phyloP scores from a whole-genome alignment of 495 filamentous ascomycete species.

The Peziza echinospora region DNA sequence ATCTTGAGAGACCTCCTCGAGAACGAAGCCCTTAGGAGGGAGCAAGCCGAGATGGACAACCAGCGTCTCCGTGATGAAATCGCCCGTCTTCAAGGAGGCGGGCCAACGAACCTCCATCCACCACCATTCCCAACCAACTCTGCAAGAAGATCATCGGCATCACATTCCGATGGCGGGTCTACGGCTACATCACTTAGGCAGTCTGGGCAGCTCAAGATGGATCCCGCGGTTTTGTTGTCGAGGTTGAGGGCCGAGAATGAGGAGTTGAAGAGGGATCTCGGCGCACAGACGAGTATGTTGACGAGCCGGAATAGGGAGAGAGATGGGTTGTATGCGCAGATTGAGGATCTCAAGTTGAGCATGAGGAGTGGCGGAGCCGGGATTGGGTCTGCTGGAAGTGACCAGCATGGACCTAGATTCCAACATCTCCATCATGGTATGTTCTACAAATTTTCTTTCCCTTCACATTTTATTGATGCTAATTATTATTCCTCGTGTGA shows the following conservation, averaged over 20 bases:
- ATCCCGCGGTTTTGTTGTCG: too few species aligned
- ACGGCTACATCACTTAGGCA: background rate
- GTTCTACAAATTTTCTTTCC: background rate
- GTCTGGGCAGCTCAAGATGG: background rate
- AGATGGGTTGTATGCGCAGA: conserved; percentile 85
- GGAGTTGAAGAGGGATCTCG: conserved; percentile 73
- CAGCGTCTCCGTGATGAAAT: conserved; percentile 68
- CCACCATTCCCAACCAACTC: too few species aligned
- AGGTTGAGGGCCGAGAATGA: conserved; percentile 71
- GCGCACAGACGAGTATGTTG: conserved; percentile 92
- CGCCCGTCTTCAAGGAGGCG: conserved; percentile 28
- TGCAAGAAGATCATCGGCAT: background rate
- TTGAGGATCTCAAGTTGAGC: conserved; percentile 81
- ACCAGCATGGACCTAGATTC: background rate
- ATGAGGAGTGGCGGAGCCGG: conserved; percentile 34
- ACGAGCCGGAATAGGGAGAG: conserved; percentile 89
- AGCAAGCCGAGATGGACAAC: conserved; percentile 78
- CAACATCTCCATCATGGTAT: background rate
- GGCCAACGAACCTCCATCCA: conserved; percentile 34
- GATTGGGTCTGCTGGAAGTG: background rate
- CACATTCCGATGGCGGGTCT: background rate
- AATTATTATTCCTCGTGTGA: too few species aligned
- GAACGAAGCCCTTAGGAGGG: conserved; percentile 69
- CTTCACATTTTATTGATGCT: background rate
- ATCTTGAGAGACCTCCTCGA: conserved; percentile 53